A percentile compares a stretch with the other conserved stretches of the same genome.
Evolutionary conservation across 345 rosid species (phyloP).

Genomic region (Hibiscus mutabilis): DNA sequence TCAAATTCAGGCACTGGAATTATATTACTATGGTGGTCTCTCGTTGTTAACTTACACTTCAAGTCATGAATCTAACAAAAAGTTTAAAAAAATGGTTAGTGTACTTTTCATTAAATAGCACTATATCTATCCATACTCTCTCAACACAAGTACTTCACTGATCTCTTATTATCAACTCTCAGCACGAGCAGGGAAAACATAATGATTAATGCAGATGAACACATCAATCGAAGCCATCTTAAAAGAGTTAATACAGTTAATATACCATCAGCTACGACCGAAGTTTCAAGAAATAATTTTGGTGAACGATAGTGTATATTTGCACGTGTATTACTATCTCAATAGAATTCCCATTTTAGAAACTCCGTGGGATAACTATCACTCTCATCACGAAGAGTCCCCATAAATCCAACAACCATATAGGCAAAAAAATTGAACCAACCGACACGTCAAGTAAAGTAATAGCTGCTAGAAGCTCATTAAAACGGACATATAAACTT

Average conservation of each 20-base stretch:
- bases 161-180: too few species aligned
- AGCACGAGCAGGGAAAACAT: background rate
- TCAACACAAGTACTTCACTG: background rate
- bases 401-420: background rate
- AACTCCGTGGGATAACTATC: background rate
- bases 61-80: background rate
- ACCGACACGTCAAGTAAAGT: background rate
- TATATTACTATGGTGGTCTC: background rate
- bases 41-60: background rate
- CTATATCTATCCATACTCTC: background rate
- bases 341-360: background rate
- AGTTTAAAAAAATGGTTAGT: background rate
- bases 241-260: background rate
- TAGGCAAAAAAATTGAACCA: background rate
- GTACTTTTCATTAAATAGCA: background rate
- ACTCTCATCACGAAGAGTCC: background rate
- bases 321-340: background rate
- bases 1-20: background rate
- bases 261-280: too few species aligned
- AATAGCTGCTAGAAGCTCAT: background rate
- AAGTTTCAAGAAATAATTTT: too few species aligned
- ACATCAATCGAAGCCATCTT: background rate
- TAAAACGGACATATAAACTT: background rate
- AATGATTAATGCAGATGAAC: background rate
- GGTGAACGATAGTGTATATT: background rate